Evolutionary conservation across 257 asterid genomes (phyloP), one percentile per base, ranked within the genome.

Genomic region (Apocynum venetum): DNA sequence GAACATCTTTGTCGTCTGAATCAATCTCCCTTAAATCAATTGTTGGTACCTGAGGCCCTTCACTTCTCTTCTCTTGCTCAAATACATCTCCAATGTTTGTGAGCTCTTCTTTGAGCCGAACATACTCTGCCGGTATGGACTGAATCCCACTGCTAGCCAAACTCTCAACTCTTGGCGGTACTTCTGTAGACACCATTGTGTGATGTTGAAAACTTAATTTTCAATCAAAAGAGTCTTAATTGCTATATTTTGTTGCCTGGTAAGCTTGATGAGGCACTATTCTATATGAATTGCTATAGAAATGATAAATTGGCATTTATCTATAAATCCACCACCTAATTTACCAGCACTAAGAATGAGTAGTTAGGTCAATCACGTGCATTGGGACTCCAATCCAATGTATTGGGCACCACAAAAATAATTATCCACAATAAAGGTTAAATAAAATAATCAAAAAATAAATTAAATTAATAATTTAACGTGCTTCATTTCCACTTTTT

Each of bases 121-220:
- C 74, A 78, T 92, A 94, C 76, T 92, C 97, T 74, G 90, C 86
- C 0, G 97, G 98, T 83, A 94, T 94, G 40, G 84, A 80, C 8
- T 81, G 61, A 53, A 87, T 82, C 25, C 95, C 92, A 44, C 93
- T 88, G 49, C 78, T 68, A 77, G 98, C 82, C 53, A 94, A 77
- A 81, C 82, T 84, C 80, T 94, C 97, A 13, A 94, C 96, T 56
- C 98, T 80, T 1, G 78, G 38, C 25, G 63, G 15, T 67, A 71
- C 61, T 35, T 77, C 17, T 25, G 31, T 25, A 41, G 35, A 64
- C 79, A 64, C 73, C 85, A 84, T 81, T 71, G 48, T 41, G 10
- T 60, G 31, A 25, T 25, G 31, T 25, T 25, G 31, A 25, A 25
- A 25, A 25, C 31, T 25, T 25, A 25, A 25, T 25, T 25, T 25